phyloP scores from a whole-genome alignment of 441 rosid genomes.

The Gossypium davidsonii region DNA sequence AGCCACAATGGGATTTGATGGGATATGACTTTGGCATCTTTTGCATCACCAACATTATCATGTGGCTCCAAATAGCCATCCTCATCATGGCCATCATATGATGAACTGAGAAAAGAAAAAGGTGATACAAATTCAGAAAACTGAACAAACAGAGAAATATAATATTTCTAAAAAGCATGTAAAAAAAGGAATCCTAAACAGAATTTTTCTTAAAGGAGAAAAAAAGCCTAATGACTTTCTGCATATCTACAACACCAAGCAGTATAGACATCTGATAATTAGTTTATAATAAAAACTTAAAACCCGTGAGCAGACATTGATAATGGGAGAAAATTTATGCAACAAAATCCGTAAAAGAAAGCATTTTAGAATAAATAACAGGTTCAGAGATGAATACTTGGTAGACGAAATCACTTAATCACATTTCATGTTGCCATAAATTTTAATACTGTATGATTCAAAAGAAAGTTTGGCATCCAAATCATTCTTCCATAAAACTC shows the following conservation, averaged over 20 bases:
- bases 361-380: background rate
- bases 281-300: background rate
- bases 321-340: background rate
- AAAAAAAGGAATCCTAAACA: background rate
- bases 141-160: background rate
- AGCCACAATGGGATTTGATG: constrained; percentile 78
- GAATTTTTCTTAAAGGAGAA: background rate
- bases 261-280: background rate
- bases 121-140: constrained; percentile 10
- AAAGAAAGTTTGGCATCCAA: background rate
- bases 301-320: background rate
- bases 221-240: background rate
- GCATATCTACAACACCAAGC: background rate
- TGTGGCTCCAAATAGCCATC: constrained; percentile 53
- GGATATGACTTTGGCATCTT: constrained; percentile 40
- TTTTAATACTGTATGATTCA: background rate
- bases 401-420: constrained; percentile 1
- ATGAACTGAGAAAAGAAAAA: constrained; percentile 47
- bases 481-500: constrained; percentile 4
- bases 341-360: background rate
- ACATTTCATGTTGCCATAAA: background rate
- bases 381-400: background rate
- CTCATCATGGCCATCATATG: constrained; percentile 80
- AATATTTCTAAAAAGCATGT: background rate
- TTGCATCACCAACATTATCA: constrained; percentile 58